These are phyloP conservation scores for Axilococcus clingmanii DNA, from an alignment of 139 green algal genomes.

Conservation along the genomic window DNA sequence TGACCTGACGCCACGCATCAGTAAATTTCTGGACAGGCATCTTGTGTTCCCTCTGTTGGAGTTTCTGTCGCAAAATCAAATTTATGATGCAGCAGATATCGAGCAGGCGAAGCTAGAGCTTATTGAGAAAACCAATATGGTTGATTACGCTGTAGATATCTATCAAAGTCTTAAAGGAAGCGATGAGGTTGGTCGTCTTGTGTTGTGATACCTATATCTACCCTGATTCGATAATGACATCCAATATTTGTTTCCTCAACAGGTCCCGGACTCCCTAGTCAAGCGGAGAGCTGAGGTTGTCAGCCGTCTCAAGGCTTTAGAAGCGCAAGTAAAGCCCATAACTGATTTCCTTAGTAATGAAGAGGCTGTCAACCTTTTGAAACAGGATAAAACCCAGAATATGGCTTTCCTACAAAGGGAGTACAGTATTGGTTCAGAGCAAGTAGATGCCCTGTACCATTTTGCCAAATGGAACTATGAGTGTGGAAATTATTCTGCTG, in stretches of 20 bases:
- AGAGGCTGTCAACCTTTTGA: slow-evolving; percentile 71
- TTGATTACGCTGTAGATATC: slow-evolving; percentile 97
- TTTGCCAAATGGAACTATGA: slow-evolving; percentile 99
- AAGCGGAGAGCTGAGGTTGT: slow-evolving; percentile 42
- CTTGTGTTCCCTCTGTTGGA: slow-evolving; percentile 94
- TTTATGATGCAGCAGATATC: slow-evolving; percentile 82
- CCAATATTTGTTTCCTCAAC: background rate
- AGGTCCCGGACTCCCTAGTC: slow-evolving; percentile 23
- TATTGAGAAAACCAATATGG: slow-evolving; percentile 96
- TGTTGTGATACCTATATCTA: no score
- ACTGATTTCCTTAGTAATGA: slow-evolving; percentile 84
- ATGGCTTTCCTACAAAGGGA: slow-evolving; percentile 73
- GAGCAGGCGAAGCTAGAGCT: slow-evolving; percentile 90
- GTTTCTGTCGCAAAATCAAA: slow-evolving; percentile 75
- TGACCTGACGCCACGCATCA: slow-evolving; percentile 60
- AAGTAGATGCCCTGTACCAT: slow-evolving; percentile 95
- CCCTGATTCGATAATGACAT: background rate
- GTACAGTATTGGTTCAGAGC: slow-evolving; percentile 67
- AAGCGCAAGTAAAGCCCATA: slow-evolving; percentile 71
- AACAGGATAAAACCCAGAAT: slow-evolving; percentile 91
- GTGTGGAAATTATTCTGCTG: slow-evolving; percentile 93
- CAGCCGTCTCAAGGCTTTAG: slow-evolving; percentile 35
- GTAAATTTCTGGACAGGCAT: slow-evolving; percentile 77
- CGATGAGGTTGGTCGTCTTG: slow-evolving; percentile 35
- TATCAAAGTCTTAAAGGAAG: slow-evolving; percentile 75